Conservation (phyloP, 345 rosid species). For the Odontarrhena argentea region DNA sequence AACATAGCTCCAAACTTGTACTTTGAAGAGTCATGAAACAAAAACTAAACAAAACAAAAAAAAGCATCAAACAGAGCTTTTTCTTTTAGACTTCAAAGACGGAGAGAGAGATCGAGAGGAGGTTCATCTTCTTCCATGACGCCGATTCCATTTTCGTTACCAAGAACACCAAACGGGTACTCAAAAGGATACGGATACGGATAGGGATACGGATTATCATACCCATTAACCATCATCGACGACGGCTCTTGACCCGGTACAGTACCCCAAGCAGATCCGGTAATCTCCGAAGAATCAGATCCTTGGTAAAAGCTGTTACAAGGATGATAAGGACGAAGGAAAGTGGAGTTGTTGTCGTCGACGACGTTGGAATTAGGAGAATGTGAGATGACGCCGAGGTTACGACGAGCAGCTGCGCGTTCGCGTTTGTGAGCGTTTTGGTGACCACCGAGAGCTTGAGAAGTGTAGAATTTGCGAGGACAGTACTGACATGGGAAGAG, state of each 20-base stretch:
- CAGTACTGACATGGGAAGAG: slow-evolving; percentile 84
- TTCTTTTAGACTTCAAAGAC: slow-evolving; percentile 14
- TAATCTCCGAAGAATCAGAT: not conserved
- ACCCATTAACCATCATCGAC: slow-evolving; percentile 11
- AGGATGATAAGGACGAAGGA: slow-evolving; percentile 30
- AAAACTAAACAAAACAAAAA: slow-evolving; percentile 10
- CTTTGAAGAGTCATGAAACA: slow-evolving; percentile 26
- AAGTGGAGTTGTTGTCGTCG: slow-evolving; percentile 2
- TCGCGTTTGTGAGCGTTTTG: slow-evolving; percentile 97
- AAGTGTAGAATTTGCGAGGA: slow-evolving; percentile 83
- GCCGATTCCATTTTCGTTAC: not conserved
- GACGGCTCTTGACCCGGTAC: slow-evolving; percentile 10
- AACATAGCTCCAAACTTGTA: slow-evolving; percentile 32
- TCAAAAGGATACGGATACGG: slow-evolving; percentile 21
- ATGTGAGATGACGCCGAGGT: slow-evolving; percentile 35
- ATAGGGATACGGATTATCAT: not conserved
- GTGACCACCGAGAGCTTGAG: slow-evolving; percentile 98
- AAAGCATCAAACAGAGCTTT: not conserved
- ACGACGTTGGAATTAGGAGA: slow-evolving; percentile 24
- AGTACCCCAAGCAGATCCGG: slow-evolving; percentile 5
- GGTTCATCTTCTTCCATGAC: slow-evolving; percentile 36
- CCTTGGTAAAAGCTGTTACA: slow-evolving; percentile 28
- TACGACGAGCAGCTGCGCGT: slow-evolving; percentile 81
- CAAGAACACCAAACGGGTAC: slow-evolving; percentile 13
- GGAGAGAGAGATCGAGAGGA: slow-evolving; percentile 43